Evolutionary conservation across 495 filamentous ascomycete genomes (phyloP), one percentile per base, ranked within the genome.

Genomic region (Neurospora africana): DNA sequence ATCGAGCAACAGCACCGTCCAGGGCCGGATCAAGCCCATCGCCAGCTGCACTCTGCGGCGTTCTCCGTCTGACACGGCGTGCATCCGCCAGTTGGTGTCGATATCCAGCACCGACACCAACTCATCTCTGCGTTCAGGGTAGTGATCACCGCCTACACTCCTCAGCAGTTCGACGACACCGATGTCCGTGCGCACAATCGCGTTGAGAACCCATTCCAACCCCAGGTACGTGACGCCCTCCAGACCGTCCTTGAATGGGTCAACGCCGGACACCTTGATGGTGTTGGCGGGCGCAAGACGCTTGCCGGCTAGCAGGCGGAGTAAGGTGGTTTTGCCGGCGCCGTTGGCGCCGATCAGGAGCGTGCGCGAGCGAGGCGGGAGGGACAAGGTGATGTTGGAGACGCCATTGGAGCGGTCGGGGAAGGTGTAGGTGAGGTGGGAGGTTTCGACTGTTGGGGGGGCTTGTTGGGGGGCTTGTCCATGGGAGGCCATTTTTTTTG

Each of bases 191-290:
- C 96, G 90, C 41, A 98, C 96, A 76, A 98, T 96, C 40, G 90
- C 91, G 83, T 98, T 98, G n/a, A 98, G 88, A 15, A 98, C 96
- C 96, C 96, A 99, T 83, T 99, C 95, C 0, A 96, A 87, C 1
- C 95, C 95, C 7, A 99, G 90, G 80, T 99, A 99, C 68, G 94
- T 97, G 35, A 99, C 95, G 67, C 94, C 95, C 81, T 96, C 91
- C 0, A 97, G 86, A 13, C 89, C 88, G 30, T 92, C 87, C 76
- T 91, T 91, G 87, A 99, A 98, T 9, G 95, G 95, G 83, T 98
- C 96, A 37, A 92, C 87, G 69, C 91, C 92, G 40, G 87, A 90
- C 53, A 99, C 89, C 71, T 81, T 79, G 76, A 99, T 89, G 30
- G 88, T 90, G 74, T 85, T 82, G 37, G 80, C 80, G 0, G 96